phyloP scores from a whole-genome alignment of 495 filamentous ascomycete genomes.

The Astrocystis sublimbata region DNA sequence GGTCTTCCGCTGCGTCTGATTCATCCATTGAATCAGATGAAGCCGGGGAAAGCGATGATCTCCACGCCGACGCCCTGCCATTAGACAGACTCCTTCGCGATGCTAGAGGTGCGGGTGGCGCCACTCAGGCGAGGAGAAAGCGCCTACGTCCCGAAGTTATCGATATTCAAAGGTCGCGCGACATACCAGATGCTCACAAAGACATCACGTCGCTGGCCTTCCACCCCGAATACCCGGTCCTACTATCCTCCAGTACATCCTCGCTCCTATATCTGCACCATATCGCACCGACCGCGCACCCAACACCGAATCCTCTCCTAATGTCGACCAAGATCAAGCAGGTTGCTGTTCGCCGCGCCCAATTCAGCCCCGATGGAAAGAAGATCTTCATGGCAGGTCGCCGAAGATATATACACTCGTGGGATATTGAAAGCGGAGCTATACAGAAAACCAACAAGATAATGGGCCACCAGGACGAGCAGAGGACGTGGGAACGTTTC shows the following conservation, averaged over 20 bases:
- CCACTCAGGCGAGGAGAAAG: constrained; percentile 49
- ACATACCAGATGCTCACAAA: constrained; percentile 55
- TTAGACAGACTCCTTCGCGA: constrained; percentile 78
- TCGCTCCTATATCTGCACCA: constrained; percentile 87
- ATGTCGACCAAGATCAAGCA: constrained; percentile 83
- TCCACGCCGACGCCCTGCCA: constrained; percentile 66
- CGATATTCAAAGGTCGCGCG: constrained; percentile 68
- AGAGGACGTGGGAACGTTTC: constrained; percentile 88
- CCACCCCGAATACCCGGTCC: constrained; percentile 82
- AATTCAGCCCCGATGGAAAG: constrained; percentile 63
- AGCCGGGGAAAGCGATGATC: constrained; percentile 60
- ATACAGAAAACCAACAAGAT: constrained; percentile 77
- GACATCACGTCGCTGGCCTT: constrained; percentile 84
- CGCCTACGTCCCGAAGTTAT: constrained; percentile 83
- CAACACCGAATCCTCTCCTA: constrained; percentile 78
- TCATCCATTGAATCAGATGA: constrained; percentile 50
- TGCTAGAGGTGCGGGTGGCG: constrained; percentile 54
- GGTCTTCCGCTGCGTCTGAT: constrained; percentile 46
- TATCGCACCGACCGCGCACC: constrained; percentile 69
- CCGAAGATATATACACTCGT: constrained; percentile 89
- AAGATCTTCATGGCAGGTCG: constrained; percentile 83
- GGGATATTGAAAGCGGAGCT: constrained; percentile 78
- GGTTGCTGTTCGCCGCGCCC: constrained; percentile 77
- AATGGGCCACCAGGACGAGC: constrained; percentile 79
- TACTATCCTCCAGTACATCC: constrained; percentile 83